Conservation (phyloP, 1,284 basidiomycete genomes). For the Termitomyces sp. region DNA sequence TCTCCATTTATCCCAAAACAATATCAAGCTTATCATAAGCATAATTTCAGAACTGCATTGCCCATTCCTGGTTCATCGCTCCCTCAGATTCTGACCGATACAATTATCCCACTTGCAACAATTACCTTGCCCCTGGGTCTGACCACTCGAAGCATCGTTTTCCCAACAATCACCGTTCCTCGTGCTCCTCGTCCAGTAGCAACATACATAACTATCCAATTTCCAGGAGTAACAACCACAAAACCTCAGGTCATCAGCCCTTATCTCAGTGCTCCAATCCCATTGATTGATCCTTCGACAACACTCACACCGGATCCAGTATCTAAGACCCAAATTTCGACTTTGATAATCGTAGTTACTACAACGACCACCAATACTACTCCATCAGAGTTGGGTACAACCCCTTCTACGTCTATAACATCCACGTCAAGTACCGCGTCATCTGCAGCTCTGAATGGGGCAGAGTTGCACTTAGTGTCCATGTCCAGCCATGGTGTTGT, state of each 20-base stretch:
- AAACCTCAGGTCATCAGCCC: background rate
- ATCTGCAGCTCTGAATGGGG: background rate
- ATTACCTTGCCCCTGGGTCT: too few relatives aligned
- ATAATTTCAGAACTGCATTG: background rate
- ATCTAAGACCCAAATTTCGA: background rate
- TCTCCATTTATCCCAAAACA: background rate
- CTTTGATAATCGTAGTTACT: background rate
- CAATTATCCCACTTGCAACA: background rate
- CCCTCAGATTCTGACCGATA: background rate
- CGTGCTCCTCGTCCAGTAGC: too few relatives aligned
- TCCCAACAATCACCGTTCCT: too few relatives aligned
- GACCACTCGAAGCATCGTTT: too few relatives aligned
- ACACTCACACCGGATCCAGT: background rate
- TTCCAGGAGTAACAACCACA: background rate
- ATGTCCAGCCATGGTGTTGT: background rate
- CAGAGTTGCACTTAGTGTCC: background rate
- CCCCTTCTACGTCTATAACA: background rate
- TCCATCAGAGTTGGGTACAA: background rate
- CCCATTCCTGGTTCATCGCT: background rate
- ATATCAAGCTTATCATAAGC: background rate
- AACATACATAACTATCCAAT: background rate
- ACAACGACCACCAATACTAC: background rate
- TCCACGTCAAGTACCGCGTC: background rate
- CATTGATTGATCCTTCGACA: background rate
- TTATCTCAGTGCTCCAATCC: background rate